A percentile compares a stretch with the other conserved stretches of the same genome.
Conservation (phyloP, 441 rosid species). For the Macaranga tanarius region DNA sequence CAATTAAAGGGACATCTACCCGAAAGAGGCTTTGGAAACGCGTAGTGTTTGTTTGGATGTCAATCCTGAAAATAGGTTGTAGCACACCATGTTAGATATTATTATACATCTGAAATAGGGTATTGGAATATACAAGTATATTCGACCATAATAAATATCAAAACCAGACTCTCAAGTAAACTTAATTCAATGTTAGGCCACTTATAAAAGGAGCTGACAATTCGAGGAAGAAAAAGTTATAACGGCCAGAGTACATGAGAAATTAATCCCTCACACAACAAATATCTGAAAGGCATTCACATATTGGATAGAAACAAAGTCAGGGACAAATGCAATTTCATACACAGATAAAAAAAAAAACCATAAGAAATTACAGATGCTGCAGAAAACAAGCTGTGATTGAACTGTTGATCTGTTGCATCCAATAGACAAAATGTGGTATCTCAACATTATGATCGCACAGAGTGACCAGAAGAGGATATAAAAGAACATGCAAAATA, state of each 20-base stretch:
- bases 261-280: neutral
- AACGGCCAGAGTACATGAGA: neutral
- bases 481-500: neutral
- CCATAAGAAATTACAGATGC: too few species aligned
- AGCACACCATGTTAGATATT: neutral
- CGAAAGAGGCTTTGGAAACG: conserved; percentile 75
- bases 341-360: neutral
- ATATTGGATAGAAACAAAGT: neutral
- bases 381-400: neutral
- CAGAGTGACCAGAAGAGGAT: neutral
- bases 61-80: conserved; percentile 63
- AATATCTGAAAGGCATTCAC: neutral
- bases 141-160: neutral
- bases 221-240: neutral
- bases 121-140: neutral
- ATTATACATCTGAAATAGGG: neutral
- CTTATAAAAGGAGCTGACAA: neutral
- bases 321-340: neutral
- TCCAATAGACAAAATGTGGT: neutral
- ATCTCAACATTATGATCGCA: neutral
- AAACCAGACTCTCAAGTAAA: neutral
- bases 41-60: conserved; percentile 85
- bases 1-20: conserved; percentile 40
- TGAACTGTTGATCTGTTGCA: neutral
- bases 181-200: neutral